A percentile compares a stretch with the other conserved stretches of the same genome.
phyloP scores from a whole-genome alignment of 176 grass and related monocot species.

The Eremochloa ophiuroides region DNA sequence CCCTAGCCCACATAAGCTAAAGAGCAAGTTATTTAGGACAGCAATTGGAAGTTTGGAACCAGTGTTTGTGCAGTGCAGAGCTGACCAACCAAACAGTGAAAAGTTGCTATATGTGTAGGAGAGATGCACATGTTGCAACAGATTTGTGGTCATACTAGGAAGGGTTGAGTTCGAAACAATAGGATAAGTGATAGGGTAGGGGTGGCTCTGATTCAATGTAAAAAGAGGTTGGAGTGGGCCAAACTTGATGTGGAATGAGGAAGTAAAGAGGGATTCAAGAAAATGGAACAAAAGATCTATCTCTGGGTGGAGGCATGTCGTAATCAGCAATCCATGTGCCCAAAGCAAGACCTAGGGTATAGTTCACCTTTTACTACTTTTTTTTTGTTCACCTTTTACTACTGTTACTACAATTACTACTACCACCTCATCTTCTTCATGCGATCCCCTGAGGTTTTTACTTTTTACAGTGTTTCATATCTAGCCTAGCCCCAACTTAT shows the following conservation, averaged over 20 bases:
- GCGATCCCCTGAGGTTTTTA: neutral
- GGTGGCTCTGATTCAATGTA: neutral
- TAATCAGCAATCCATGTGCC: neutral
- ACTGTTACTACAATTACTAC: neutral
- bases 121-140: neutral
- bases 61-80: neutral
- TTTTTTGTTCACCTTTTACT: neutral
- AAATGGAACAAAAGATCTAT: neutral
- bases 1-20: neutral
- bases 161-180: neutral
- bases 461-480: neutral
- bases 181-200: neutral
- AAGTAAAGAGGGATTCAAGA: neutral
- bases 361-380: neutral
- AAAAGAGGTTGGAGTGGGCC: neutral
- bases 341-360: neutral
- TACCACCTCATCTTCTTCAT: neutral
- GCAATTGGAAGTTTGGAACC: neutral
- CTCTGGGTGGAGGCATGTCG: neutral
- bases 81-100: neutral
- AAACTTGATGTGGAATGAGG: neutral
- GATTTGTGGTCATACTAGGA: neutral
- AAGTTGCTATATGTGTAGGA: neutral
- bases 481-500: neutral
- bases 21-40: neutral